Percentiles rank a stretch among this genome's conserved stretches.
Conservation (phyloP, 306 rosid species). For the Macrotyloma uniflorum region DNA sequence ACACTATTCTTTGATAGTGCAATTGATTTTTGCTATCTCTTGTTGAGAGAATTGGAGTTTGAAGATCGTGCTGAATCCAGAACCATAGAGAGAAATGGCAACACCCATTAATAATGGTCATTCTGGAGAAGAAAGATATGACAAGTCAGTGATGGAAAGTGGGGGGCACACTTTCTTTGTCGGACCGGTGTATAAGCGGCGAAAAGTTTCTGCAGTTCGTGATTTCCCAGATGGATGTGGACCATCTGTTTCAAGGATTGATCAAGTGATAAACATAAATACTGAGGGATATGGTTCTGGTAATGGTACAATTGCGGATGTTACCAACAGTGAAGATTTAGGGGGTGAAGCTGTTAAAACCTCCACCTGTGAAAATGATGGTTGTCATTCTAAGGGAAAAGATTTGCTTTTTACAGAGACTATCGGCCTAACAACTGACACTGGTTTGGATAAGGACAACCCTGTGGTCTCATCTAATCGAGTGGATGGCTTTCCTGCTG, state of each 20-base stretch:
- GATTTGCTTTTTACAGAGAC: slow-evolving; percentile 2
- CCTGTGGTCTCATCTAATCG: slow-evolving; percentile 9
- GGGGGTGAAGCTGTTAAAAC: slow-evolving; percentile 20
- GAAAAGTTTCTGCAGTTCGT: slow-evolving; percentile 66
- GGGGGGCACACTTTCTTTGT: slow-evolving; percentile 38
- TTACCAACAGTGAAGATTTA: slow-evolving; percentile 24
- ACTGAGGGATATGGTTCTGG: slow-evolving; percentile 9
- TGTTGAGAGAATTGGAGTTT: slow-evolving; percentile 42
- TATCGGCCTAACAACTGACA: slow-evolving; percentile 15
- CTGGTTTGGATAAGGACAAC: slow-evolving; percentile 28
- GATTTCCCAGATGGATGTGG: slow-evolving; percentile 88
- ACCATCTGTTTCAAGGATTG: slow-evolving; percentile 36
- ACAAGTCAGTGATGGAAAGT: slow-evolving; percentile 47
- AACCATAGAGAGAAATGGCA: slow-evolving; percentile 36
- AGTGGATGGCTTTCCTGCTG: slow-evolving; percentile 30
- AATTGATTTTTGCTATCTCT: neutral
- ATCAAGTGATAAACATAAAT: slow-evolving; percentile 3
- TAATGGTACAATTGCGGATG: slow-evolving; percentile 26
- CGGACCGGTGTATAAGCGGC: slow-evolving; percentile 48
- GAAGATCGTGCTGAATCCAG: slow-evolving; percentile 41
- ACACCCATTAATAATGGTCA: slow-evolving; percentile 43
- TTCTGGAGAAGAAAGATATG: slow-evolving; percentile 48
- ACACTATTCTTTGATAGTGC: neutral
- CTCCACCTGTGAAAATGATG: slow-evolving; percentile 14
- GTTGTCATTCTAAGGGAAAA: slow-evolving; percentile 23